phyloP scores from a whole-genome alignment of 164 flowering plant species.

The Kingdonia uniflora region DNA sequence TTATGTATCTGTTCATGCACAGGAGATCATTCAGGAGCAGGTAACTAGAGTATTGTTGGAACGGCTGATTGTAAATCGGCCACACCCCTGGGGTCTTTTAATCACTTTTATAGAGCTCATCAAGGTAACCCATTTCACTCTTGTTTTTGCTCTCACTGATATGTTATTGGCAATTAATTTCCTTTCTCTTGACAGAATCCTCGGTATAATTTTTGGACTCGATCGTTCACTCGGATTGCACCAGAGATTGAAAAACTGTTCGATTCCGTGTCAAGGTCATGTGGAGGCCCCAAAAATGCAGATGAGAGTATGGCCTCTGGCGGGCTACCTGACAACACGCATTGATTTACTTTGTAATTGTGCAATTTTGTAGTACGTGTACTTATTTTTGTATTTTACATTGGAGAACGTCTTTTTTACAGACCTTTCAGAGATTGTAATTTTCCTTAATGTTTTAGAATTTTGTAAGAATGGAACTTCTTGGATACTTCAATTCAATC shows the following conservation, averaged over 20 bases:
- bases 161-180: neutral
- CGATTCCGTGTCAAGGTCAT: conserved; percentile 87
- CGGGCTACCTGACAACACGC: conserved; percentile 40
- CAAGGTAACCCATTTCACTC: conserved; percentile 37
- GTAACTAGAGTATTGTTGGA: conserved; percentile 91
- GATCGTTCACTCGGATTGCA: conserved; percentile 78
- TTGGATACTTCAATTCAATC: too few relatives aligned
- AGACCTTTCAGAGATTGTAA: too few relatives aligned
- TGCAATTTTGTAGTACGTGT: neutral
- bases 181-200: conserved; percentile 53
- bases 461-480: too few relatives aligned
- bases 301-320: conserved; percentile 64
- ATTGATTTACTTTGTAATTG: conserved; percentile 14
- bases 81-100: conserved; percentile 99
- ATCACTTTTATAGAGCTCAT: conserved; percentile 95
- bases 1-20: conserved; percentile 10
- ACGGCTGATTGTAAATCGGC: conserved; percentile 79
- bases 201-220: conserved; percentile 86
- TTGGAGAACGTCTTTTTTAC: too few relatives aligned
- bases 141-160: neutral
- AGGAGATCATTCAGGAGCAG: conserved; percentile 97
- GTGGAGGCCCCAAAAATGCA: conserved; percentile 77
- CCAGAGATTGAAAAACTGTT: conserved; percentile 93
- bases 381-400: neutral
- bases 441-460: too few relatives aligned